Conservation (phyloP, 2,329 filamentous ascomycete genomes). For the Penicillium nordicum region DNA sequence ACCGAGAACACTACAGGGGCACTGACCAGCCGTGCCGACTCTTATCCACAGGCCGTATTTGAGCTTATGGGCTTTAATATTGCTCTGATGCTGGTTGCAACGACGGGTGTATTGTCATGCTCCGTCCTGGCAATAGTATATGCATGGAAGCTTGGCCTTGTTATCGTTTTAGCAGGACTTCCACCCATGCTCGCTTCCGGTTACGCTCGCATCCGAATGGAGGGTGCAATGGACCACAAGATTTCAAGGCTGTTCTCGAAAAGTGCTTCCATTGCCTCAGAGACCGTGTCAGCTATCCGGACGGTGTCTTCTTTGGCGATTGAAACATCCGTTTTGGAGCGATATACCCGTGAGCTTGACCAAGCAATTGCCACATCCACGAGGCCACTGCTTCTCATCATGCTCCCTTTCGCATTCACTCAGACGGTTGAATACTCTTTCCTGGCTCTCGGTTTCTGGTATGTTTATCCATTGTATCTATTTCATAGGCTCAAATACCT, state of each 20-base stretch:
- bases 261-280: conserved; percentile 43
- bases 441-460: conserved; percentile 31
- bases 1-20: conserved; percentile 31
- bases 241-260: conserved; percentile 37
- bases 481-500: neutral
- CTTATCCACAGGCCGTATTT: conserved; percentile 36
- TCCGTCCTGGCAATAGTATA: conserved; percentile 46
- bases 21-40: conserved; percentile 26
- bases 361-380: conserved; percentile 23
- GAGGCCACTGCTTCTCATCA: conserved; percentile 21
- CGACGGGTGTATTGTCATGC: conserved; percentile 47
- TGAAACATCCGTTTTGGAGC: conserved; percentile 38
- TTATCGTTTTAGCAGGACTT: conserved; percentile 47
- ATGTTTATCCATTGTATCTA: neutral
- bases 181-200: conserved; percentile 47
- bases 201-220: conserved; percentile 49
- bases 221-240: conserved; percentile 28
- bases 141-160: conserved; percentile 53
- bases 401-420: conserved; percentile 29
- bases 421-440: conserved; percentile 28
- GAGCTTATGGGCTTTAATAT: conserved; percentile 52
- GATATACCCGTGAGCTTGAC: conserved; percentile 22
- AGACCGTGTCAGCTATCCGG: conserved; percentile 47
- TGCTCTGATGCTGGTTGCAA: conserved; percentile 47
- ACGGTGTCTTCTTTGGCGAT: conserved; percentile 49